Base-by-base conservation (phyloP, 345 rosid species). In the Nasturtium officinale region DNA sequence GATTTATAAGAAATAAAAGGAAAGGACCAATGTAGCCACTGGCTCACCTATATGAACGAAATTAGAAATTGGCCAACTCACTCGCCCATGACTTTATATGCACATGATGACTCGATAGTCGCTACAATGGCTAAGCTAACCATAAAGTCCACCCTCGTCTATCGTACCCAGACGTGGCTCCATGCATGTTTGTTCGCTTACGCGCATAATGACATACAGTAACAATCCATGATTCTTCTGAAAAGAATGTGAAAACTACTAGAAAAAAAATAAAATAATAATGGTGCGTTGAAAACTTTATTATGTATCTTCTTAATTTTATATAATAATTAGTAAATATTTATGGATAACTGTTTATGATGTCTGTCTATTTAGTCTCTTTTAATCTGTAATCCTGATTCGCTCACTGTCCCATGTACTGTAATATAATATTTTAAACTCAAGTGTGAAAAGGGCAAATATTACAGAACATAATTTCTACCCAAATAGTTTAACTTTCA, bases 161-260 rank as follows among this genome's bases (percentile, higher is more conserved):
- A 5, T 46, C 47, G 16, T 33, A 37, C 59, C 59, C 2, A 60
- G 15, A 60, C 75, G 75, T 71, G 75, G 30, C 75, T 71, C 40
- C 64, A 58, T 71, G 75, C 75, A 60, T 71, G 58, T 42, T 48
- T 15, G 10, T 54, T 71, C 35, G 40, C 75, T 59, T 71, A 71
- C 55, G 37, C 52, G 26, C 40, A 7, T 43, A 42, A 55, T 56
- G 32, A 20, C 65, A 38, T 26, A 26, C 28, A 26, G 28, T 26
- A 26, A 26, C 3, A 2, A 26, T 26, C 28, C 28, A 26, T 26
- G 28, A 2, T 26, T 26, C 28, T 26, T 26, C 28, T 26, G 28
- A 2, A 26, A 26, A 26, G 28, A 26, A 26, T 26, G 28, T 2
- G 28, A 26, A 26, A 26, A 26, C 28, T 26, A 26, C 28, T 26